Conservation (phyloP, 1,284 basidiomycete species). For the Austroboletus rostrupii region DNA sequence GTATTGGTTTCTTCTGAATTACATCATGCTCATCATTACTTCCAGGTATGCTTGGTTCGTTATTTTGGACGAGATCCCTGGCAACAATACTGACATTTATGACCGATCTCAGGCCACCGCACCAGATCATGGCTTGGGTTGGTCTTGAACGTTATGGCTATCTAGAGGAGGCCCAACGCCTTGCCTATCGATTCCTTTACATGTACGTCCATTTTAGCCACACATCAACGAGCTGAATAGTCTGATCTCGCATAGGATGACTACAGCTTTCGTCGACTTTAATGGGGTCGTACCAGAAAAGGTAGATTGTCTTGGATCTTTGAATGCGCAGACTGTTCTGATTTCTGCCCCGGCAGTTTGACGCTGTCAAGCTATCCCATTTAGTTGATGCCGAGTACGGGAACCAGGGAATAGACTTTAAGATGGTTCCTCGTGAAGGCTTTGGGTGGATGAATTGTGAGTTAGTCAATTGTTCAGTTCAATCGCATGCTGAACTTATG, state of each 20-base stretch:
- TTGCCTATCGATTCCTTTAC: conserved; percentile 95
- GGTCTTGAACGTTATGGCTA: conserved; percentile 96
- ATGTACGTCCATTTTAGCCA: conserved; percentile 58
- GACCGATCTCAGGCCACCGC: conserved; percentile 72
- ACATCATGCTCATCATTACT: conserved; percentile 12
- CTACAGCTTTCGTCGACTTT: conserved; percentile 89
- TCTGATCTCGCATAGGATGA: conserved; percentile 60
- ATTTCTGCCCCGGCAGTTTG: conserved; percentile 56
- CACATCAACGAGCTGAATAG: neutral
- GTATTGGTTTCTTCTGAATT: conserved; percentile 10
- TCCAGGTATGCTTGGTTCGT: conserved; percentile 61
- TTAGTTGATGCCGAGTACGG: conserved; percentile 98
- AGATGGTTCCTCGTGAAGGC: conserved; percentile 92
- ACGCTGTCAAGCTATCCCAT: conserved; percentile 92
- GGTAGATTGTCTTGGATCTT: conserved; percentile 29
- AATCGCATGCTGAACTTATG: conserved; percentile 21
- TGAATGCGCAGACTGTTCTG: neutral
- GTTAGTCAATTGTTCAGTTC: conserved; percentile 19
- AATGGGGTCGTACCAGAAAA: conserved; percentile 98
- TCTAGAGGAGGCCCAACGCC: conserved; percentile 86
- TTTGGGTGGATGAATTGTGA: conserved; percentile 96
- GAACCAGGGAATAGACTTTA: conserved; percentile 97
- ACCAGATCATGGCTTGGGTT: conserved; percentile 97
- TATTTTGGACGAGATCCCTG: neutral
- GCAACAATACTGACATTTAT: conserved; percentile 1